Conservation (phyloP, 2,329 filamentous ascomycete genomes). For the Fonsecaea monophora region DNA sequence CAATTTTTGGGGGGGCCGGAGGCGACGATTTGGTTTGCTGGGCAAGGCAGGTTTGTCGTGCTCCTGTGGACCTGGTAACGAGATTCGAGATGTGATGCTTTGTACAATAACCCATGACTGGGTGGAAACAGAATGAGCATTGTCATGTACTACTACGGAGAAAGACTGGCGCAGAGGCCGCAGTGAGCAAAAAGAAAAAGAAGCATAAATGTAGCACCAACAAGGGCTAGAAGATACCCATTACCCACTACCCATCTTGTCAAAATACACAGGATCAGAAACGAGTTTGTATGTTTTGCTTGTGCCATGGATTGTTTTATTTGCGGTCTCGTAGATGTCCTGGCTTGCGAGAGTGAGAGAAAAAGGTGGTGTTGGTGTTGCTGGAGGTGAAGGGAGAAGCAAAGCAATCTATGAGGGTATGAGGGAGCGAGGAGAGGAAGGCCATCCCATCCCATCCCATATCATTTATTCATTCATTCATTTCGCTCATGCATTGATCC, state of each 20-base stretch:
- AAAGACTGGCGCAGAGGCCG: not conserved
- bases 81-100: not conserved
- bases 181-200: not conserved
- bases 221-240: not conserved
- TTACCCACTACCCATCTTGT: not conserved
- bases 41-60: slow-evolving; percentile 5
- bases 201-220: no score
- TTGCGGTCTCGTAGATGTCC: no score
- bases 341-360: no score
- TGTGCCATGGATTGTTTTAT: not conserved
- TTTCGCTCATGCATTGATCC: no score
- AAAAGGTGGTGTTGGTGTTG: no score
- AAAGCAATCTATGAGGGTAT: no score
- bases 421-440: no score
- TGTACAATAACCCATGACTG: not conserved
- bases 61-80: not conserved
- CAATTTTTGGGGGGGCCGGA: not conserved
- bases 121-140: not conserved
- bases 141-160: not conserved
- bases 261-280: not conserved
- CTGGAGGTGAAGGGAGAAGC: no score
- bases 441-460: no score
- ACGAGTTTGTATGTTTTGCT: not conserved
- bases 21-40: not conserved
- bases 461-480: no score